These are phyloP conservation scores for Suillus discolor DNA, from an alignment of 768 basidiomycete species.

Conservation along the genomic window DNA sequence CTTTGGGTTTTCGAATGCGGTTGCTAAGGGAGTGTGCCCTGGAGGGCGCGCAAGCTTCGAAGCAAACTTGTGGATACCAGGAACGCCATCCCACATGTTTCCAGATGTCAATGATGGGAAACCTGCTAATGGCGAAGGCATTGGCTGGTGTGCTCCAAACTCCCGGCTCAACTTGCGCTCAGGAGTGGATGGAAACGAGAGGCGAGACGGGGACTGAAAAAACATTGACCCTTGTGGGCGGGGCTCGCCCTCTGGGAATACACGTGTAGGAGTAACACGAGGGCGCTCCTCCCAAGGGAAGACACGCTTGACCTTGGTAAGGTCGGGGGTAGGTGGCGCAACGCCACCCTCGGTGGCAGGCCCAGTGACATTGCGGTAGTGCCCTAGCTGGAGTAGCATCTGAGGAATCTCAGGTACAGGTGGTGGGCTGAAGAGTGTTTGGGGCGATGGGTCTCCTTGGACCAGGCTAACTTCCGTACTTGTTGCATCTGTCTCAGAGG, in stretches of 20 bases:
- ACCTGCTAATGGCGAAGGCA: constrained; percentile 41
- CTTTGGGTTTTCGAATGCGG: constrained; percentile 51
- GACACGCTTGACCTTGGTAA: constrained; percentile 67
- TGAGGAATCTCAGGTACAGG: constrained; percentile 66
- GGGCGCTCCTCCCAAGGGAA: constrained; percentile 96
- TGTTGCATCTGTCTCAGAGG: constrained; percentile 27
- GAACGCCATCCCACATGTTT: constrained; percentile 86
- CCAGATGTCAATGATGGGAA: constrained; percentile 66
- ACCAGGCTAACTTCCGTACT: constrained; percentile 21
- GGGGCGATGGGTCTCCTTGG: constrained; percentile 19
- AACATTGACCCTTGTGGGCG: constrained; percentile 44
- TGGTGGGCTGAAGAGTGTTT: constrained; percentile 62
- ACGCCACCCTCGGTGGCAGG: constrained; percentile 43
- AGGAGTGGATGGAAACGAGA: constrained; percentile 34
- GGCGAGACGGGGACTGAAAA: constrained; percentile 33
- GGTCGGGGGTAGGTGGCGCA: constrained; percentile 62
- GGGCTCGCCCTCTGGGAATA: constrained; percentile 69
- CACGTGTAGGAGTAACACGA: constrained; percentile 64
- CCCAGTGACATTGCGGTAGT: constrained; percentile 65
- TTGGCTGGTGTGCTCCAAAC: constrained; percentile 21
- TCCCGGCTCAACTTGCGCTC: constrained; percentile 18
- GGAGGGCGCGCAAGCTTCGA: constrained; percentile 57
- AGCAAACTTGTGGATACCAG: constrained; percentile 79
- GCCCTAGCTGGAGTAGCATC: constrained; percentile 65
- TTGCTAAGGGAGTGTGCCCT: constrained; percentile 42